Conservation (phyloP, 2,329 filamentous ascomycete species). For the Ceratocystis destructans region DNA sequence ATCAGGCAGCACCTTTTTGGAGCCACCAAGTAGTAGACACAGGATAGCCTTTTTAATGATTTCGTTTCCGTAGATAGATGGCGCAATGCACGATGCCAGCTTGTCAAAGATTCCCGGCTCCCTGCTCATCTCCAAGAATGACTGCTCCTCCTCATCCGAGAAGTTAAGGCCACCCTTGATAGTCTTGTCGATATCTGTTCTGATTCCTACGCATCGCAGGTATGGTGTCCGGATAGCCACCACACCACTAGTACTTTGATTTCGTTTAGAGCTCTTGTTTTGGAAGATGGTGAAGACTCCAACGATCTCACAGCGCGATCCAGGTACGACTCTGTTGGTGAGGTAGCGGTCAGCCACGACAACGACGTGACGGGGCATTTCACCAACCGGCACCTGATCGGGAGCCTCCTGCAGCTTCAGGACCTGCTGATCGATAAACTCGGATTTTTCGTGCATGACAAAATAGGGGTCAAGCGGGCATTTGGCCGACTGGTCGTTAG, state of each 20-base stretch:
- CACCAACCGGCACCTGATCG: conserved; percentile 92
- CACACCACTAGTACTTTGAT: conserved; percentile 57
- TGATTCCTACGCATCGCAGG: conserved; percentile 80
- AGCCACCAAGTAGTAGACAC: conserved; percentile 83
- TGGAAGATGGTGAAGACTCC: conserved; percentile 98
- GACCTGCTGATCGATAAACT: conserved; percentile 95
- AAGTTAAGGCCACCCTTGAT: conserved; percentile 74
- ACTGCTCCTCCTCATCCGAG: conserved; percentile 91
- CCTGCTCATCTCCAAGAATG: conserved; percentile 82
- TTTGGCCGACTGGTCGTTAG: conserved; percentile 54
- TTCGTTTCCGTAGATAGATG: conserved; percentile 88
- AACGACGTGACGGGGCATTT: conserved; percentile 84
- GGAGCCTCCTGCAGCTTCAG: conserved; percentile 96
- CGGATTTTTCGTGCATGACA: conserved; percentile 83
- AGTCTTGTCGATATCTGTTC: conserved; percentile 78
- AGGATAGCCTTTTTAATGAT: conserved; percentile 98
- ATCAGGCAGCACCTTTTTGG: conserved; percentile 93
- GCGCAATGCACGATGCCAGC: conserved; percentile 85
- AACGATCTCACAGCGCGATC: conserved; percentile 87
- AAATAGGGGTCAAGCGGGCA: conserved; percentile 94
- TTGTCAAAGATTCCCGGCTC: conserved; percentile 82
- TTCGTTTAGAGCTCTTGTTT: conserved; percentile 65
- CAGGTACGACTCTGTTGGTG: conserved; percentile 88
- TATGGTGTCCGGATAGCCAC: conserved; percentile 95
- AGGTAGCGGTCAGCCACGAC: conserved; percentile 94